A percentile compares a stretch with the other conserved stretches of the same genome.
These are phyloP conservation scores for Apiospora koreana DNA, from an alignment of 2,329 filamentous ascomycete species.

Conservation along the genomic window DNA sequence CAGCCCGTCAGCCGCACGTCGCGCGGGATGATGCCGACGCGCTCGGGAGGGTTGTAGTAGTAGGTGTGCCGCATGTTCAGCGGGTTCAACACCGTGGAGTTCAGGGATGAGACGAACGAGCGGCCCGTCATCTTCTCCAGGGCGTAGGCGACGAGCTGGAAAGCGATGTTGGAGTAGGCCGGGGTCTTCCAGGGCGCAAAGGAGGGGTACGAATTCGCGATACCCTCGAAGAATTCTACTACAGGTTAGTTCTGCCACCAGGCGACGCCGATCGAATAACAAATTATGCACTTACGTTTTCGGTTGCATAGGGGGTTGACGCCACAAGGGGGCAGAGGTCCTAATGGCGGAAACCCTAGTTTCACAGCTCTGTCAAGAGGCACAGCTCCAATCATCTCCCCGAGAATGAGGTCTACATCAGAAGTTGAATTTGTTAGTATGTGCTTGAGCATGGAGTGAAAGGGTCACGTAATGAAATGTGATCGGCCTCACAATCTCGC, in stretches of 20 bases:
- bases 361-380: conserved; percentile 19
- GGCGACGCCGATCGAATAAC: not conserved
- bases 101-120: conserved; percentile 31
- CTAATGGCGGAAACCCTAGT: conserved; percentile 29
- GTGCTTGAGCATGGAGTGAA: conserved; percentile 9
- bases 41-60: conserved; percentile 33
- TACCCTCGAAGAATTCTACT: conserved; percentile 31
- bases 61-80: conserved; percentile 35
- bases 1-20: conserved; percentile 31
- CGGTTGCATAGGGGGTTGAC: conserved; percentile 31
- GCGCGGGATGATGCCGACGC: conserved; percentile 37
- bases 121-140: conserved; percentile 37
- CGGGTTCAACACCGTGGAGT: conserved; percentile 32
- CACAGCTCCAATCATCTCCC: conserved; percentile 25
- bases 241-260: conserved; percentile 4
- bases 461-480: not conserved
- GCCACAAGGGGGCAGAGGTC: conserved; percentile 34
- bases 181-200: conserved; percentile 36
- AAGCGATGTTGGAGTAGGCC: conserved; percentile 40
- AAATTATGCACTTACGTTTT: conserved; percentile 21
- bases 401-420: conserved; percentile 24
- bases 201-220: conserved; percentile 32
- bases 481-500: conserved; percentile 32
- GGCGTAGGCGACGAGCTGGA: conserved; percentile 37
- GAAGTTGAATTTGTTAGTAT: conserved; percentile 17